Evolutionary conservation across 1,139 yeast genomes (phyloP).

Genomic region (Diutina neorugosa): DNA sequence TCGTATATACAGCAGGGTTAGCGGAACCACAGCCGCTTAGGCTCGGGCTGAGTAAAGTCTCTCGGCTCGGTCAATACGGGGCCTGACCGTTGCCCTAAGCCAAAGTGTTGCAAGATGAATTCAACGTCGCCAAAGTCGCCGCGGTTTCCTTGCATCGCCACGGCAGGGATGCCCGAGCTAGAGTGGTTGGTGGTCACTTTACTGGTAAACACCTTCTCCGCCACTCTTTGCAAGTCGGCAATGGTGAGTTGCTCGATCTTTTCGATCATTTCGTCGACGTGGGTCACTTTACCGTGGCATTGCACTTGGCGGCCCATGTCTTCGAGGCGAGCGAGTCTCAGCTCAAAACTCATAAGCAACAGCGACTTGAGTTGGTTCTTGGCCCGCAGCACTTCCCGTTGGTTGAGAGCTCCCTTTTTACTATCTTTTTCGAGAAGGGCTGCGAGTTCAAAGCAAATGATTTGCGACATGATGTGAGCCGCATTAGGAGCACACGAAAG

Average conservation of each 20-base stretch:
- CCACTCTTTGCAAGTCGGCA: constrained; percentile 60
- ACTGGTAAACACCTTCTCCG: constrained; percentile 66
- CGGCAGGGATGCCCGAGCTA: constrained; percentile 59
- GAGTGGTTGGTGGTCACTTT: constrained; percentile 33
- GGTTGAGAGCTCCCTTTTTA: constrained; percentile 49
- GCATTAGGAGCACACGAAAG: constrained; percentile 80
- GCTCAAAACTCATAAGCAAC: constrained; percentile 83
- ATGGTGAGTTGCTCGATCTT: constrained; percentile 60
- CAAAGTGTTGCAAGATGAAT: constrained; percentile 52
- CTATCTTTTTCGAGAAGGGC: constrained; percentile 43
- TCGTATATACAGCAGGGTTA: not conserved
- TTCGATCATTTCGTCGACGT: constrained; percentile 71
- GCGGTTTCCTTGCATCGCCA: constrained; percentile 83
- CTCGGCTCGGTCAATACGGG: constrained; percentile 19
- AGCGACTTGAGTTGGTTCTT: constrained; percentile 89
- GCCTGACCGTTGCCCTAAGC: constrained; percentile 43
- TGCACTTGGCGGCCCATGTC: constrained; percentile 94
- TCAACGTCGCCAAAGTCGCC: constrained; percentile 78
- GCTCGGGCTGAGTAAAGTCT: constrained; percentile 11
- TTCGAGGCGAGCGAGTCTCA: constrained; percentile 83
- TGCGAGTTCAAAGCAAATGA: constrained; percentile 66
- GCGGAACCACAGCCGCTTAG: not conserved
- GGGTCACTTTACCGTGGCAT: constrained; percentile 67
- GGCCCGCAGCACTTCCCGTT: constrained; percentile 68
- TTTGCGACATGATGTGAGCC: constrained; percentile 71